Conservation (phyloP, 768 basidiomycete genomes). For the Boletales sp. region DNA sequence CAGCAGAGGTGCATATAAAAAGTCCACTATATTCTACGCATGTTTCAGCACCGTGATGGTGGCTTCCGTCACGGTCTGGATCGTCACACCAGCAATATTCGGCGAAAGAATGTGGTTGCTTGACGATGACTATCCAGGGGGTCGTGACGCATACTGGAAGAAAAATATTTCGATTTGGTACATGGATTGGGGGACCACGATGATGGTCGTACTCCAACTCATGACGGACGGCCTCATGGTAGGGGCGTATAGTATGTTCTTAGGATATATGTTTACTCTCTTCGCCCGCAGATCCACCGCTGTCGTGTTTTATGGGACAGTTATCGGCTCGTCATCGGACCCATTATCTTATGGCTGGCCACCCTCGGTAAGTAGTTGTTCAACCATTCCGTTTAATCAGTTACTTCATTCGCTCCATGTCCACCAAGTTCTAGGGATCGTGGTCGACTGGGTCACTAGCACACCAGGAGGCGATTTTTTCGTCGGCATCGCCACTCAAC, state of each 20-base stretch:
- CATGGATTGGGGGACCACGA: constrained; percentile 15
- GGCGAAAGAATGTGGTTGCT: constrained; percentile 30
- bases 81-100: constrained; percentile 11
- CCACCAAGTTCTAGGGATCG: constrained; percentile 4
- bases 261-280: background rate
- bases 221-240: constrained; percentile 27
- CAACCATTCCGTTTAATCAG: background rate
- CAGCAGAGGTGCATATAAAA: background rate
- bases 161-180: constrained; percentile 14
- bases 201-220: constrained; percentile 26
- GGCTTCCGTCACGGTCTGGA: constrained; percentile 27
- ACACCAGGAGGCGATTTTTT: background rate
- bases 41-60: constrained; percentile 19
- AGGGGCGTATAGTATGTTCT: constrained; percentile 6
- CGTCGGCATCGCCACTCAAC: background rate
- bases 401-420: background rate
- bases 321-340: constrained; percentile 6
- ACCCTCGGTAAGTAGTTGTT: constrained; percentile 9
- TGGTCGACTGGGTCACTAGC: background rate
- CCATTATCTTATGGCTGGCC: constrained; percentile 11
- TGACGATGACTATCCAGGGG: constrained; percentile 26
- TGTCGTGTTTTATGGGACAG: constrained; percentile 32
- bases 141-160: constrained; percentile 15
- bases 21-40: constrained; percentile 11
- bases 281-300: constrained; percentile 31